A percentile compares a stretch with the other conserved stretches of the same genome.
Conservation (phyloP, 768 basidiomycete species). For the Leucogyrophana mollusca region DNA sequence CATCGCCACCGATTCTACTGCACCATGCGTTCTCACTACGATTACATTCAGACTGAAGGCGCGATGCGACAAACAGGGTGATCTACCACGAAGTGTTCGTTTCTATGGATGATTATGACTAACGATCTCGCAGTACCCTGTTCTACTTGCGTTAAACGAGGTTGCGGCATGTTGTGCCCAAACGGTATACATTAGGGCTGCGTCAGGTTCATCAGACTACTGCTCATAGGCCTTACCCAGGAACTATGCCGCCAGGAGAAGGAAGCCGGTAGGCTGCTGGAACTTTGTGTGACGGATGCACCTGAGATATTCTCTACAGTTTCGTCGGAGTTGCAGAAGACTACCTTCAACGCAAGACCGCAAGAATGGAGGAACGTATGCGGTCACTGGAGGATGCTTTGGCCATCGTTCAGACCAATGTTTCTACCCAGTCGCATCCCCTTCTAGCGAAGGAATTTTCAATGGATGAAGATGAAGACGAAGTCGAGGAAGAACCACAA, state of each 20-base stretch:
- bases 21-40: neutral
- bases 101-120: constrained; percentile 14
- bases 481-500: constrained; percentile 12
- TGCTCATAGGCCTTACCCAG: constrained; percentile 23
- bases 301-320: constrained; percentile 21
- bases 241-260: constrained; percentile 53
- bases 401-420: constrained; percentile 42
- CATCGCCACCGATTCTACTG: neutral
- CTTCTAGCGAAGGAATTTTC: constrained; percentile 28
- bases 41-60: constrained; percentile 21
- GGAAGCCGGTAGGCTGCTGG: constrained; percentile 43
- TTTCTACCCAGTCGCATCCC: constrained; percentile 41
- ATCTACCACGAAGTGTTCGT: constrained; percentile 19
- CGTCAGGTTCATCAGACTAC: neutral
- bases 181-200: constrained; percentile 37
- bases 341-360: constrained; percentile 47
- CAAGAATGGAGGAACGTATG: constrained; percentile 48
- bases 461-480: constrained; percentile 28
- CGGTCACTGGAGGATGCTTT: constrained; percentile 54
- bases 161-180: constrained; percentile 46
- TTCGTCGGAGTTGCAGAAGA: constrained; percentile 54
- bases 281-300: neutral
- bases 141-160: constrained; percentile 50
- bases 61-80: constrained; percentile 25
- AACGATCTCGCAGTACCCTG: constrained; percentile 21